Base-by-base conservation (phyloP, 2,329 filamentous ascomycete genomes). In the Fusarium robinianum region DNA sequence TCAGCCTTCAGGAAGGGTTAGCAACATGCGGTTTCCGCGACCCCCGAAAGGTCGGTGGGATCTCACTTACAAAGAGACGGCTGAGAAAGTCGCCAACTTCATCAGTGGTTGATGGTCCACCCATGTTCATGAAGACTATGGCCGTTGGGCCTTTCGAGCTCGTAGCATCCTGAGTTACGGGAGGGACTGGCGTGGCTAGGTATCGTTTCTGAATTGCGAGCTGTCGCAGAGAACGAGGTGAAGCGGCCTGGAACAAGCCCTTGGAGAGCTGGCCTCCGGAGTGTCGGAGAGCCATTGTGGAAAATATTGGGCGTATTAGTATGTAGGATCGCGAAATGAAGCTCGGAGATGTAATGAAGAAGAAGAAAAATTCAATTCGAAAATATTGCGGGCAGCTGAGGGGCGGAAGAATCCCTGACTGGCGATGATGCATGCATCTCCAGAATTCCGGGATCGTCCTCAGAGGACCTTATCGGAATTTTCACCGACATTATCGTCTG, bases 121-220 rank as follows among this genome's bases (percentile, higher is more conserved):
- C 94, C 94, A 99, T 99, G 72, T 99, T 99, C 73, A 99, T 82
- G 64, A 99, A 96, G 10, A 99, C 94, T 83, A 99, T 97, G 29
- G 94, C 94, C 5, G 94, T 99, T 6, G 91, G 90, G 0, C 92
- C 92, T 64, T 88, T 77, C 27, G 78, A 79, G 9, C 79, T 81
- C 1, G 80, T 80, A 6, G 80, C 76, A 77, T 90, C 79, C 67
- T 95, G 89, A 0, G 88, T 91, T 15, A 94, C 89, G 6, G 89
- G 88, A 8, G 88, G 87, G 5, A 81, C 83, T 14, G 66, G 60
- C 25, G 69, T 72, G 39, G 70, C 68, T 35, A 73, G 53, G 21
- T 61, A 51, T 49, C 69, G 61, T 41, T 47, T 60, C 39, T 69
- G 62, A 33, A 56, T 55, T 29, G 60, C 53, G 19, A 65, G 52